phyloP scores from a whole-genome alignment of 345 rosid species.

The Syzygium aqueum region DNA sequence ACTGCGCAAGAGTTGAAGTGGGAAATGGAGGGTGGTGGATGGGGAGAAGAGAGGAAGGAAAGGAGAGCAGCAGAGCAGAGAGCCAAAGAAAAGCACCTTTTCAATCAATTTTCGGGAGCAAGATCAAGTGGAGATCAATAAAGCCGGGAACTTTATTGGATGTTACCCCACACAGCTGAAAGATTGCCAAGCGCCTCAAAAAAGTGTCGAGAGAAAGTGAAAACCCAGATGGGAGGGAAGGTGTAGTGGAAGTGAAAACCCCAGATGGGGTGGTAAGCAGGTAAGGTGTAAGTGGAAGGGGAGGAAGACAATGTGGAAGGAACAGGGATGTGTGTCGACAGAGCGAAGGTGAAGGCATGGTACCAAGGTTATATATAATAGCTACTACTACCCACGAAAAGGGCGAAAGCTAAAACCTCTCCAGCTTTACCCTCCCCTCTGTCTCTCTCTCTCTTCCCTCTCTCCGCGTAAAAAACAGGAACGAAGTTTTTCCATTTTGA shows the following conservation, averaged over 20 bases:
- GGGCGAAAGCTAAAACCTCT: background rate
- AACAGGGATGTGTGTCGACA: background rate
- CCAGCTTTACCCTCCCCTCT: background rate
- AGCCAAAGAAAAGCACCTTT: conserved; percentile 10
- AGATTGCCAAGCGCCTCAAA: background rate
- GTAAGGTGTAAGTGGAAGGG: background rate
- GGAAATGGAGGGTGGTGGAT: background rate
- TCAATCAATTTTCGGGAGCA: conserved; percentile 8
- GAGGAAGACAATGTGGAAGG: background rate
- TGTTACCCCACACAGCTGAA: conserved; percentile 14
- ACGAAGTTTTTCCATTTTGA: background rate
- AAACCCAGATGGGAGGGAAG: background rate
- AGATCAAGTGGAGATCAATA: conserved; percentile 5
- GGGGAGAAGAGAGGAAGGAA: background rate
- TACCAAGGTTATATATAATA: background rate
- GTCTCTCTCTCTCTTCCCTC: background rate
- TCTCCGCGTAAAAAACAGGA: background rate
- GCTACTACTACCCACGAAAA: background rate
- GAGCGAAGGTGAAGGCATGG: background rate
- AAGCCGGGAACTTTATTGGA: background rate
- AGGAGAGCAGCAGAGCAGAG: background rate
- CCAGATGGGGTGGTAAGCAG: background rate
- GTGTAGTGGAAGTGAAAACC: background rate
- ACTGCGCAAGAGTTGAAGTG: background rate
- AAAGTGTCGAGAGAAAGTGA: background rate